These are phyloP conservation scores for Liquidambar formosana DNA, from an alignment of 164 flowering plant species.

Conservation along the genomic window DNA sequence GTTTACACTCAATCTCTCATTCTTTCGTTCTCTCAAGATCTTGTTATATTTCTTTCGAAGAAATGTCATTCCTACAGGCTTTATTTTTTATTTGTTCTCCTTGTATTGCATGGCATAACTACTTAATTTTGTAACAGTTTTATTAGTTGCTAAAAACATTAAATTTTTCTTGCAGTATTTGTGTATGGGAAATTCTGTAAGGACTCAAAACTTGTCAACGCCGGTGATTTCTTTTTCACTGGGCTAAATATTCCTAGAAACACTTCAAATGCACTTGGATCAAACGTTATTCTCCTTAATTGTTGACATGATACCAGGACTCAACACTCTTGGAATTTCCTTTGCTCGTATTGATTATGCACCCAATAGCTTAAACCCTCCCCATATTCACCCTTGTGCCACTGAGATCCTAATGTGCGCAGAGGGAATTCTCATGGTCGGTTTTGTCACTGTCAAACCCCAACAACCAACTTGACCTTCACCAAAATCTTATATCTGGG, in stretches of 20 bases:
- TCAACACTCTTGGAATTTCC: constrained; percentile 17
- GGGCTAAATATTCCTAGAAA: constrained; percentile 11
- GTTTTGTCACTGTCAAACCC: constrained; percentile 18
- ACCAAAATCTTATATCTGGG: not conserved
- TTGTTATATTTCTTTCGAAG: not conserved
- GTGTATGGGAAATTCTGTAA: constrained; percentile 25
- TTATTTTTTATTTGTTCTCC: too few relatives aligned
- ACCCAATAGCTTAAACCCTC: constrained; percentile 14
- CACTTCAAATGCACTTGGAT: constrained; percentile 14
- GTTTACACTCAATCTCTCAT: too few relatives aligned
- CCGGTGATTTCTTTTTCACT: constrained; percentile 10
- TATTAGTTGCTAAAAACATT: too few relatives aligned
- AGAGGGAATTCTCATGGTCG: constrained; percentile 13
- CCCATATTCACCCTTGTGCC: constrained; percentile 23
- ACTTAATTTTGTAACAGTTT: too few relatives aligned
- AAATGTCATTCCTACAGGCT: too few relatives aligned
- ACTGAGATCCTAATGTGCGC: constrained; percentile 11
- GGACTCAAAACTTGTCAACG: constrained; percentile 11
- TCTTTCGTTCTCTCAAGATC: not conserved
- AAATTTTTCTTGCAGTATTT: constrained; percentile 9
- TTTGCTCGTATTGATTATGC: constrained; percentile 14
- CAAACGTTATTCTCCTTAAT: not conserved
- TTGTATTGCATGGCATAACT: too few relatives aligned
- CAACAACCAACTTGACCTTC: not conserved
- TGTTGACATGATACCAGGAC: constrained; percentile 12